These are phyloP conservation scores for Arthrinium puccinioides DNA, from an alignment of 2,329 filamentous ascomycete genomes.

Conservation along the genomic window DNA sequence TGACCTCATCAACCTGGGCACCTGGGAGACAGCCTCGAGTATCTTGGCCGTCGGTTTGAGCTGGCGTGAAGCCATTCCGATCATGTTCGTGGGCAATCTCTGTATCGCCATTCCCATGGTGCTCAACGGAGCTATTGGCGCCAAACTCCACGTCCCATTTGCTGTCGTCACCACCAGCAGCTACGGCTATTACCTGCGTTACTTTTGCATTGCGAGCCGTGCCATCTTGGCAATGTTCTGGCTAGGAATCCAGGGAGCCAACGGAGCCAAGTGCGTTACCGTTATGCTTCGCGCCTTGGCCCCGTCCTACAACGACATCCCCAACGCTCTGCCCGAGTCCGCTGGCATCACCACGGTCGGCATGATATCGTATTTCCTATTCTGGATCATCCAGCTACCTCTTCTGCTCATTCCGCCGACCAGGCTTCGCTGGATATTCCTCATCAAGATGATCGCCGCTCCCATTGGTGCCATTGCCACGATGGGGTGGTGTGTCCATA, in stretches of 20 bases:
- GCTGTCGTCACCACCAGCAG: constrained; percentile 35
- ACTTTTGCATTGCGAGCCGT: constrained; percentile 30
- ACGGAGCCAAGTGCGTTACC: constrained; percentile 45
- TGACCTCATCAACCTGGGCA: constrained; percentile 26
- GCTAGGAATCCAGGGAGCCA: constrained; percentile 59
- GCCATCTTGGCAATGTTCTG: constrained; percentile 40
- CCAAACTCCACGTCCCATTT: constrained; percentile 40
- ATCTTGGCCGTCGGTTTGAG: constrained; percentile 26
- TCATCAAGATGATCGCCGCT: constrained; percentile 40
- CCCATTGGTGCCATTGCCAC: constrained; percentile 55
- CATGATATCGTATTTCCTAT: constrained; percentile 42
- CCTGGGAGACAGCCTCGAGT: constrained; percentile 26
- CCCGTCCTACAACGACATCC: constrained; percentile 45
- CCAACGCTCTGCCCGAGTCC: constrained; percentile 40
- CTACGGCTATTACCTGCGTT: constrained; percentile 38
- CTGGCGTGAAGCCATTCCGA: constrained; percentile 25
- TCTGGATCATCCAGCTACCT: constrained; percentile 35
- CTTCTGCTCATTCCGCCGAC: constrained; percentile 23
- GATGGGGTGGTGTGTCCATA: constrained; percentile 55
- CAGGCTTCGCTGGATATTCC: constrained; percentile 35
- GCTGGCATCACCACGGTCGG: constrained; percentile 49
- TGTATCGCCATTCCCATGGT: constrained; percentile 49
- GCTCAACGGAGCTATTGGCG: constrained; percentile 39
- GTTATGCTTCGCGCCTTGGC: constrained; percentile 40
- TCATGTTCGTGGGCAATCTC: constrained; percentile 50